Base-by-base conservation (phyloP, 2,329 filamentous ascomycete species). In the Penicillium fuscoglaucum region DNA sequence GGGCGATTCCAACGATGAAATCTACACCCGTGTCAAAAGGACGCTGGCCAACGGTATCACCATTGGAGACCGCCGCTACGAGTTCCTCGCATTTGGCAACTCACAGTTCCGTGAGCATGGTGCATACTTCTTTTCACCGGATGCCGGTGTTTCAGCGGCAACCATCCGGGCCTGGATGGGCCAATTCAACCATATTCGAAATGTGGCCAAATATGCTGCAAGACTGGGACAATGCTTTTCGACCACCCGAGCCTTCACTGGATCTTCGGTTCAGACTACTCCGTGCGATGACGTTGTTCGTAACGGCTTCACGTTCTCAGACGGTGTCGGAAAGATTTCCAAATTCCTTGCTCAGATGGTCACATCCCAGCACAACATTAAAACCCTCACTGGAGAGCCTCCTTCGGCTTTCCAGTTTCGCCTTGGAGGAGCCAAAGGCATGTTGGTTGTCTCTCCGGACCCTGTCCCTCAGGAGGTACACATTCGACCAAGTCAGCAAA, bases 191-290 rank as follows among this genome's bases (percentile, higher is more conserved):
- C 84, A 91, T 61, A 97, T 97, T 73, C 85, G 83, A 55, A 84
- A 89, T 28, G 84, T 96, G n/a, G 93, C 93, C 31, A 97, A 96
- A 69, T 90, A 93, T 71, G 90, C 91, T 48, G 91, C 95, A 29
- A 85, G 95, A 29, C 80, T 98, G 19, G 95, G 95, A 0, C 95
- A 98, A 74, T 97, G 93, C 71, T 97, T 99, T 71, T 97, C 95
- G 0, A 97, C 93, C 0, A 99, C 95, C 0, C 81, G 90, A 59
- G 87, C 89, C 12, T 87, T 96, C 43, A 82, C 80, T 29, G 83
- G 86, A 17, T 84, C 87, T 24, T 82, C 81, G 0, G 84, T 88
- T 7, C 79, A 81, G 1, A 72, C 84, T 28, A 79, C 84, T 13
- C 79, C 80, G 6, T 84, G 93, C 33, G 74, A 81, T 0, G 95